Evolutionary conservation across 129 eudicot species (phyloP).

Genomic region (Flaveria brownii): DNA sequence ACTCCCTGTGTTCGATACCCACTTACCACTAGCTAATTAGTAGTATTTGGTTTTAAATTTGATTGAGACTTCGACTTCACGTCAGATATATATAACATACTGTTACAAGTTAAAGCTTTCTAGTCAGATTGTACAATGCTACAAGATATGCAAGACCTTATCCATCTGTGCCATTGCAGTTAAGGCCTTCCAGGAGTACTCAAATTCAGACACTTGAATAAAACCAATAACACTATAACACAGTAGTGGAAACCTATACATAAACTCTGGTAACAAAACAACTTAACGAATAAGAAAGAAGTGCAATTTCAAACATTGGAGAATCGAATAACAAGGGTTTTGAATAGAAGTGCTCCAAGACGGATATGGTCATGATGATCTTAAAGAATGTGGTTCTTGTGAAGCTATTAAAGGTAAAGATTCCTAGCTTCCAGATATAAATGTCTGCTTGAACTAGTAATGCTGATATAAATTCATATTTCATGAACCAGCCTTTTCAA

Average conservation of each 20-base stretch:
- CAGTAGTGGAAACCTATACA: not conserved
- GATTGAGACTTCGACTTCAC: too few relatives aligned
- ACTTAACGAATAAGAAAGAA: not conserved
- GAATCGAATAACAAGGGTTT: conserved; percentile 4
- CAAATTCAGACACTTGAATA: not conserved
- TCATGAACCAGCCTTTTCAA: too few relatives aligned
- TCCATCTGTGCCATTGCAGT: not conserved
- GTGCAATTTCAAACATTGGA: not conserved
- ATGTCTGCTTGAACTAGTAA: not conserved
- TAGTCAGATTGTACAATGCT: not conserved
- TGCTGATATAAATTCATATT: too few relatives aligned
- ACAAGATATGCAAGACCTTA: conserved; percentile 6
- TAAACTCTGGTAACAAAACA: not conserved
- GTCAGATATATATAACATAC: too few relatives aligned
- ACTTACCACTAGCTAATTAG: too few relatives aligned
- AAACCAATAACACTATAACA: conserved; percentile 1
- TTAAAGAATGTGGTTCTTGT: too few relatives aligned
- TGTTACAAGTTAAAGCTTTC: conserved; percentile 6
- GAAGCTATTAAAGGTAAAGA: too few relatives aligned
- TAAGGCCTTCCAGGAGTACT: not conserved
- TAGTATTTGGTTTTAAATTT: too few relatives aligned
- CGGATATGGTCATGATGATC: too few relatives aligned
- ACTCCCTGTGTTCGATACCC: too few relatives aligned
- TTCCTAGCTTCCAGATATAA: not conserved
- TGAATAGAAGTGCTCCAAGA: conserved; percentile 15